phyloP scores from a whole-genome alignment of 106 monocot genomes.

The Allium sativum region DNA sequence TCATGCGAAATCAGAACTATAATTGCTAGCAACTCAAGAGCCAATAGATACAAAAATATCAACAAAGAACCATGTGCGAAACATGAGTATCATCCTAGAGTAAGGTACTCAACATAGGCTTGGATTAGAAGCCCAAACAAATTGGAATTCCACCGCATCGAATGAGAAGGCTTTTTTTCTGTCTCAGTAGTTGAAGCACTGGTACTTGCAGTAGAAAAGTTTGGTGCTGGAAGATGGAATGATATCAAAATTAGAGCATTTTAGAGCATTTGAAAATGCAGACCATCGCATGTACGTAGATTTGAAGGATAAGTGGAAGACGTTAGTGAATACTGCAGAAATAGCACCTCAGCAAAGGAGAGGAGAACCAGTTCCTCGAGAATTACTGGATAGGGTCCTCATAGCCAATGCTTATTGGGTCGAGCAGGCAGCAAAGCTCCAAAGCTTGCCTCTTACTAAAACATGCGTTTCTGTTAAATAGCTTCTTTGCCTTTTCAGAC shows the following conservation, averaged over 20 bases:
- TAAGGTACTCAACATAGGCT: too few relatives aligned
- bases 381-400: constrained; percentile 19
- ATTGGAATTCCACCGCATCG: constrained; percentile 22
- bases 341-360: constrained; percentile 24
- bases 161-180: constrained; percentile 42
- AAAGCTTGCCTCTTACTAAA: constrained; percentile 4
- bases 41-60: too few relatives aligned
- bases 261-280: constrained; percentile 41
- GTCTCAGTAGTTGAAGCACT: constrained; percentile 47
- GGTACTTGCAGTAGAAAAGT: constrained; percentile 39
- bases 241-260: constrained; percentile 45
- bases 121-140: constrained; percentile 12
- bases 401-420: constrained; percentile 17
- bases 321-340: constrained; percentile 18
- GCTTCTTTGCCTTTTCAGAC: neutral
- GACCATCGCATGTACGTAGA: constrained; percentile 48
- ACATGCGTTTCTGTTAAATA: constrained; percentile 17
- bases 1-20: too few relatives aligned
- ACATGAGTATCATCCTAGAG: too few relatives aligned
- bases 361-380: constrained; percentile 19
- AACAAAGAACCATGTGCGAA: too few relatives aligned
- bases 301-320: constrained; percentile 39
- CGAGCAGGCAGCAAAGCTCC: constrained; percentile 10
- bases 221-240: constrained; percentile 57
- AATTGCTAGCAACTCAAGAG: too few relatives aligned